Evolutionary conservation across 345 rosid genomes (phyloP).

Genomic region (Brassica carinata): DNA sequence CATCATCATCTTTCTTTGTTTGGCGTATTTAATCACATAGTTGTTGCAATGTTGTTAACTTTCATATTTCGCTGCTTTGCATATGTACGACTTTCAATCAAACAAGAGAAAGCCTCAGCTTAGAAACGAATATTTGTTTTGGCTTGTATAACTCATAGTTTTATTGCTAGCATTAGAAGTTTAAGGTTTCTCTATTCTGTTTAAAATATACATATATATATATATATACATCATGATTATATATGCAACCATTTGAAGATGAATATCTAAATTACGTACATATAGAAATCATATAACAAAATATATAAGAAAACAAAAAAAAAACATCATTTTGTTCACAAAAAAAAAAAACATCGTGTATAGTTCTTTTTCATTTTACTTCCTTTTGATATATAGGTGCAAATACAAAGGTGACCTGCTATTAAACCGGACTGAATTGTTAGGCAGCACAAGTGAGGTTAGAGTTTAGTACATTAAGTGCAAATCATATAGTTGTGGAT

Average conservation of each 20-base stretch:
- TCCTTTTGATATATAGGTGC: not conserved
- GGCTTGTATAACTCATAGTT: not conserved
- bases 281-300: not conserved
- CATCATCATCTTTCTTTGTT: slow-evolving; percentile 7
- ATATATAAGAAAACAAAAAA: not conserved
- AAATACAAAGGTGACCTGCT: not conserved
- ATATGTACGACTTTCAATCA: not conserved
- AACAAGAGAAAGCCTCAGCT: not conserved
- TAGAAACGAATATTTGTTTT: not conserved
- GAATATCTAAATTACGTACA: not conserved
- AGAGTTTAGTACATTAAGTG: slow-evolving; percentile 1
- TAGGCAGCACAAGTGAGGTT: slow-evolving; percentile 3
- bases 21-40: not conserved
- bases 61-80: not conserved
- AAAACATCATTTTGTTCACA: not conserved
- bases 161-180: not conserved
- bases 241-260: not conserved
- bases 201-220: not conserved
- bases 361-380: not conserved
- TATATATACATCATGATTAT: not conserved
- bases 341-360: too few relatives aligned
- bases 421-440: not conserved
- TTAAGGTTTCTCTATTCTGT: not conserved
- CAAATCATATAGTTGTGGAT: not conserved
- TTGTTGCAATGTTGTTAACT: not conserved